Evolutionary conservation across 2,329 filamentous ascomycete species (phyloP).

Genomic region (Pseudogymnoascus sp.): DNA sequence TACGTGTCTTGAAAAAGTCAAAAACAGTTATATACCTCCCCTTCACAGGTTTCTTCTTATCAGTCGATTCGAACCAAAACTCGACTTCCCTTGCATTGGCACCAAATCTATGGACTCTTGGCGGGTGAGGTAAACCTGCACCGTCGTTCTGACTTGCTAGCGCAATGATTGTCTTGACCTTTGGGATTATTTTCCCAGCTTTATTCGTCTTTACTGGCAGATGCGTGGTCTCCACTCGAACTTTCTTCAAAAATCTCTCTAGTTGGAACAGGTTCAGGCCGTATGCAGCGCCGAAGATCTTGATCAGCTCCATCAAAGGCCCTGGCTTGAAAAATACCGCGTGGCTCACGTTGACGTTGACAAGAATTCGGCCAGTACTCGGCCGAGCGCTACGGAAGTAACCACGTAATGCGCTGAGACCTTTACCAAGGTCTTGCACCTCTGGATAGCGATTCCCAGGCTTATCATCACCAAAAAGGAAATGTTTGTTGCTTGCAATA

Average conservation of each 20-base stretch:
- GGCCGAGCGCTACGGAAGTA: constrained; percentile 54
- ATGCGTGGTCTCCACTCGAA: constrained; percentile 35
- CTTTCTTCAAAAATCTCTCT: constrained; percentile 27
- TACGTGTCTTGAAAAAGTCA: constrained; percentile 39
- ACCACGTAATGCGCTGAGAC: constrained; percentile 49
- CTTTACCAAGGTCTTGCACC: constrained; percentile 33
- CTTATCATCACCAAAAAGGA: neutral
- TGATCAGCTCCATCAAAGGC: constrained; percentile 31
- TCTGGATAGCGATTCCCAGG: neutral
- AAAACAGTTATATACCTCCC: constrained; percentile 42
- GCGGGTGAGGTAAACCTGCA: constrained; percentile 26
- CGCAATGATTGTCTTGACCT: constrained; percentile 37
- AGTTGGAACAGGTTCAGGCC: constrained; percentile 14
- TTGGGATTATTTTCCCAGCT: constrained; percentile 26
- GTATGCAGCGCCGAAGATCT: constrained; percentile 21
- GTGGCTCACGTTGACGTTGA: constrained; percentile 56
- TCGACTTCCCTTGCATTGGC: constrained; percentile 44
- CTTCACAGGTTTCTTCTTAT: constrained; percentile 26
- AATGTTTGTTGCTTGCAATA: constrained; percentile 13
- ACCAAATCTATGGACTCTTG: constrained; percentile 28
- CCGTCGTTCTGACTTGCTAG: constrained; percentile 36
- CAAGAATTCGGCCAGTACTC: constrained; percentile 45
- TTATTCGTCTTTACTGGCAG: constrained; percentile 27
- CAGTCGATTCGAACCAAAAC: constrained; percentile 40
- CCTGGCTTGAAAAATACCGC: constrained; percentile 47